Evolutionary conservation across 371 early-diverging fungal species (phyloP).

Genomic region (Apophysomyces variabilis): DNA sequence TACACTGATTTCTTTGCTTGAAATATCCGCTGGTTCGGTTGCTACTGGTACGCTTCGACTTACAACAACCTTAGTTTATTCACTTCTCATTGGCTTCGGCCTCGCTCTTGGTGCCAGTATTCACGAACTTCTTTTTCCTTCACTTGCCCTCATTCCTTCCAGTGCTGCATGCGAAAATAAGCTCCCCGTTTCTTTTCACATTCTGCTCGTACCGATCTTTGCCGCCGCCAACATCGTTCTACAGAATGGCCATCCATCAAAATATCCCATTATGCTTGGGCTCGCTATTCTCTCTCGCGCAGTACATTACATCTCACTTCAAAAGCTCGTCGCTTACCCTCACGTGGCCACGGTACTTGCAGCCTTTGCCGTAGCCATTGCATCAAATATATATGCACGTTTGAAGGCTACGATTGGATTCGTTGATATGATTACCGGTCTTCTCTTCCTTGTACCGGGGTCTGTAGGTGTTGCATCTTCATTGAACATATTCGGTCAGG

Average conservation of each 20-base stretch:
- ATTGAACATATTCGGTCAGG: constrained; percentile 27
- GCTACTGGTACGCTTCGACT: constrained; percentile 78
- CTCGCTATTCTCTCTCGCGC: constrained; percentile 29
- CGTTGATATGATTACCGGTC: constrained; percentile 40
- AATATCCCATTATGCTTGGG: constrained; percentile 29
- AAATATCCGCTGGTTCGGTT: constrained; percentile 76
- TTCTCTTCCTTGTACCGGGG: constrained; percentile 39
- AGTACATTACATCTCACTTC: constrained; percentile 27
- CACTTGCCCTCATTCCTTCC: constrained; percentile 24
- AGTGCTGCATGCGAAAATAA: constrained; percentile 23
- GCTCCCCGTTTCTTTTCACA: constrained; percentile 29
- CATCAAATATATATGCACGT: constrained; percentile 34
- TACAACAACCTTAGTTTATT: constrained; percentile 71
- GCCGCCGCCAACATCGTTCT: constrained; percentile 29
- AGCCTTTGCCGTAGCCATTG: constrained; percentile 31
- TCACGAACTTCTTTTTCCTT: constrained; percentile 37
- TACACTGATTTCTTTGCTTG: constrained; percentile 72
- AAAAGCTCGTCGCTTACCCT: constrained; percentile 30
- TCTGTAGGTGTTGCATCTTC: constrained; percentile 41
- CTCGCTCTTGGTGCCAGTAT: constrained; percentile 66
- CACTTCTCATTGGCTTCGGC: constrained; percentile 75
- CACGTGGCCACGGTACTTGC: constrained; percentile 36
- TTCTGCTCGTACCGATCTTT: constrained; percentile 32
- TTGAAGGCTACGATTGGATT: constrained; percentile 34
- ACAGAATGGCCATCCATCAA: constrained; percentile 19